These are phyloP conservation scores for Claviceps africana DNA, from an alignment of 2,329 filamentous ascomycete species.

Conservation along the genomic window DNA sequence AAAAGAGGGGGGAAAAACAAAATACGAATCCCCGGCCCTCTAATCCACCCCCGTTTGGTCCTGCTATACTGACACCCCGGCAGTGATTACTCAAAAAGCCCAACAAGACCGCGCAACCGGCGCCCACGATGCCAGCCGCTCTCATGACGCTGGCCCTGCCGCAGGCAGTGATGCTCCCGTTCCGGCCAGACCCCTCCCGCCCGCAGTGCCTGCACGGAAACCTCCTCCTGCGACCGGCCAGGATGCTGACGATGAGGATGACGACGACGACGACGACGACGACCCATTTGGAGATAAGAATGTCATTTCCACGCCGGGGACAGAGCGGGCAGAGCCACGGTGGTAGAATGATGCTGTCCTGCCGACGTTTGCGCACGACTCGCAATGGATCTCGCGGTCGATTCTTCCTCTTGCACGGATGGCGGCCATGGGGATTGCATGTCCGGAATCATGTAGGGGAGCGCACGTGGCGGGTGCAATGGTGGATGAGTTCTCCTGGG, in stretches of 20 bases:
- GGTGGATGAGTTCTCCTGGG: too few species aligned
- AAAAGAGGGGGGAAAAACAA: neutral
- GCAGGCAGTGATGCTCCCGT: neutral
- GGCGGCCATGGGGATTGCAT: too few species aligned
- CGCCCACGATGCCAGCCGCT: conserved; percentile 19
- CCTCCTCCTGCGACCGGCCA: conserved; percentile 15
- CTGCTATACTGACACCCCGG: neutral
- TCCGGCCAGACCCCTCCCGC: conserved; percentile 29
- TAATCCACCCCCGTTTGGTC: neutral
- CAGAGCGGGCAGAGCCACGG: conserved; percentile 17
- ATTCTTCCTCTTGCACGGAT: too few species aligned
- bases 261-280: conserved; percentile 57
- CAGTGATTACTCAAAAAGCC: conserved; percentile 40
- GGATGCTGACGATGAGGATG: conserved; percentile 56
- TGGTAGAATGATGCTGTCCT: conserved; percentile 15
- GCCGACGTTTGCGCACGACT: too few species aligned
- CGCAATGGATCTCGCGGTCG: neutral
- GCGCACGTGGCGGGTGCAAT: too few species aligned
- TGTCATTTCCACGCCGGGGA: conserved; percentile 34
- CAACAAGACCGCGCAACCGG: conserved; percentile 25
- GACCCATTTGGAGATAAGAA: conserved; percentile 80
- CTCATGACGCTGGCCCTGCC: conserved; percentile 25
- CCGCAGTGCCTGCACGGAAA: neutral
- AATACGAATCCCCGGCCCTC: neutral
- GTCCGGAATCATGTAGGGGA: too few species aligned